Percentiles rank a stretch among this genome's conserved stretches.
phyloP scores from a whole-genome alignment of 305 asterid species.

The Lippia alba region DNA sequence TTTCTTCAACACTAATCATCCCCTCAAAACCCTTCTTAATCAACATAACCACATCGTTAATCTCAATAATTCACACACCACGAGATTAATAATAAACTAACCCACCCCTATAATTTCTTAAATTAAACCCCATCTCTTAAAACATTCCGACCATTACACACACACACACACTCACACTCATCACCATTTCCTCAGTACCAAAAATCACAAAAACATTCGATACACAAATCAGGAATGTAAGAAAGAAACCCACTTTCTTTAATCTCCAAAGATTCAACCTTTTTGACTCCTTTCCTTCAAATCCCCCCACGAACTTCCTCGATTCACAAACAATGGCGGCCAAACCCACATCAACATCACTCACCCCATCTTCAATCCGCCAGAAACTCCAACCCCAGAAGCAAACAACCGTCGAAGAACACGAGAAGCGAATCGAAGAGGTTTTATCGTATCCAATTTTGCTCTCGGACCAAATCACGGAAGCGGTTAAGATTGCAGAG shows the following conservation, averaged over 20 bases:
- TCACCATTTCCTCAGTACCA: neutral
- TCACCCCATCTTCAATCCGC: conserved; percentile 29
- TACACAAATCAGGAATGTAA: conserved; percentile 4
- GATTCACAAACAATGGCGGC: conserved; percentile 41
- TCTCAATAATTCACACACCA: neutral
- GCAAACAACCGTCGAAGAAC: conserved; percentile 39
- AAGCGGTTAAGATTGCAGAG: conserved; percentile 53
- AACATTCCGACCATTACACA: no score
- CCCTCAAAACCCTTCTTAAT: no score
- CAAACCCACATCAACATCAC: conserved; percentile 41
- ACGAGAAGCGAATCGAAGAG: conserved; percentile 58
- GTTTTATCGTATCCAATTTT: conserved; percentile 59
- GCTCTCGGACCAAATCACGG: conserved; percentile 53
- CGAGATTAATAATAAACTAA: neutral
- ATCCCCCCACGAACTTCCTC: conserved; percentile 22
- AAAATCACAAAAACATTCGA: conserved; percentile 28
- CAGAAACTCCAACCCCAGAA: conserved; percentile 46
- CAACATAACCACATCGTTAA: no score
- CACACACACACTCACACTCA: neutral
- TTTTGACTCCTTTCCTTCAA: conserved; percentile 18
- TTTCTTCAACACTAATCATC: neutral
- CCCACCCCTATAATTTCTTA: neutral
- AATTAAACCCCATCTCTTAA: no score
- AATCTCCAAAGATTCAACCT: neutral
- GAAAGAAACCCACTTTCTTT: neutral